phyloP scores from a whole-genome alignment of 306 rosid species.

The Cucumis melo region DNA sequence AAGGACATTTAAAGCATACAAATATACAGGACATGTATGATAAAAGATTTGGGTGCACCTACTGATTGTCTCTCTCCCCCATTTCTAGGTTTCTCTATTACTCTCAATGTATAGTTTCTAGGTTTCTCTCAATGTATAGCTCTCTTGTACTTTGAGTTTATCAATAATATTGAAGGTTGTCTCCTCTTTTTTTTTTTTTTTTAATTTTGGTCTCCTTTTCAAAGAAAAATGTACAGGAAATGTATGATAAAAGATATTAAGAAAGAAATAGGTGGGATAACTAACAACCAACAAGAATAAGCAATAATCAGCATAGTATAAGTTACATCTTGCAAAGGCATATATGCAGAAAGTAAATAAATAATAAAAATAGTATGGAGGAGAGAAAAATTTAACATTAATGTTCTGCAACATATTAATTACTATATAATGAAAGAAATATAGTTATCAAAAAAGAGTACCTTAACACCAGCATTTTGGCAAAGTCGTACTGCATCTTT shows the following conservation, averaged over 20 bases:
- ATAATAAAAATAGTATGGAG: background rate
- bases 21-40: background rate
- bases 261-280: background rate
- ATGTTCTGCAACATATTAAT: background rate
- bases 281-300: background rate
- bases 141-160: too few relatives aligned
- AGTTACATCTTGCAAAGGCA: background rate
- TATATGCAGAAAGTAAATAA: background rate
- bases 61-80: too few relatives aligned
- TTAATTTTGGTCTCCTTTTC: too few relatives aligned
- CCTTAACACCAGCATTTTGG: constrained; percentile 95
- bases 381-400: background rate
- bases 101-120: too few relatives aligned
- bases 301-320: background rate
- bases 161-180: too few relatives aligned
- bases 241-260: background rate
- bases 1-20: background rate
- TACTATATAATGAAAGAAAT: background rate
- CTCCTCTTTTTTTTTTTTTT: too few relatives aligned
- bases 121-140: too few relatives aligned
- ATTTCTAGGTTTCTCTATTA: too few relatives aligned
- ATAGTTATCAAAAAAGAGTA: constrained; percentile 13
- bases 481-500: constrained; percentile 61
- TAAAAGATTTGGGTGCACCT: too few relatives aligned
- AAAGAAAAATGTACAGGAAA: background rate